Evolutionary conservation across 257 asterid genomes (phyloP).

Genomic region (Schizonepeta tenuifolia): DNA sequence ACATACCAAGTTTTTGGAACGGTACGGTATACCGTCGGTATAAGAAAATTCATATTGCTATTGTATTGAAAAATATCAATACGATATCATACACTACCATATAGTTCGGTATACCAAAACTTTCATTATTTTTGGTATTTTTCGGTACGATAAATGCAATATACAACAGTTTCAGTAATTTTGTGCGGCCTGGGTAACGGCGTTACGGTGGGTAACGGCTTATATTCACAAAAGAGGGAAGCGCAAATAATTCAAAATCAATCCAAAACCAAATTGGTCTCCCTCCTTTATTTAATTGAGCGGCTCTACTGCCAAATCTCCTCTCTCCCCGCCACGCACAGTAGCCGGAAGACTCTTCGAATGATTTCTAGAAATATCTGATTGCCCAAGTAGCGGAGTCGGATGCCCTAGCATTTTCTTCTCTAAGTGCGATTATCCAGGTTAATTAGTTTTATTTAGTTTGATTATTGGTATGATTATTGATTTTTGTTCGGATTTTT

Average conservation of each 20-base stretch:
- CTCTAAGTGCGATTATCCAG: background rate
- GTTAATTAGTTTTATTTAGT: background rate
- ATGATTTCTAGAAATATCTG: conserved; percentile 12
- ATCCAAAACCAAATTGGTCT: background rate
- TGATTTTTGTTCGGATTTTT: background rate
- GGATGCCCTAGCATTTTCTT: conserved; percentile 31
- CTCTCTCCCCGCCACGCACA: conserved; percentile 15
- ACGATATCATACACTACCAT: too few species aligned
- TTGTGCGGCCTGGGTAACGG: too few species aligned
- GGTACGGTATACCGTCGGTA: too few species aligned
- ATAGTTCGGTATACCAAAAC: too few species aligned
- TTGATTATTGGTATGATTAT: background rate
- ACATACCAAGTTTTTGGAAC: too few species aligned
- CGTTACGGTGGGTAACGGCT: conserved; percentile 36
- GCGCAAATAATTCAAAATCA: conserved; percentile 43
- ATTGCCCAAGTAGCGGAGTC: background rate
- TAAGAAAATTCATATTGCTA: too few species aligned
- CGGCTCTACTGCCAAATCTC: conserved; percentile 4
- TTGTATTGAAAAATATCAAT: too few species aligned
- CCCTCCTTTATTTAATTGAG: conserved; percentile 5
- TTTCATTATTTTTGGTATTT: too few species aligned
- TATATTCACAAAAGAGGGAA: conserved; percentile 40
- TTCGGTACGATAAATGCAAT: too few species aligned
- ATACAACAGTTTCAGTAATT: too few species aligned
- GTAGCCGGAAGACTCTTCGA: background rate